phyloP scores from a whole-genome alignment of 306 rosid genomes.

The Adenanthera pavonina region DNA sequence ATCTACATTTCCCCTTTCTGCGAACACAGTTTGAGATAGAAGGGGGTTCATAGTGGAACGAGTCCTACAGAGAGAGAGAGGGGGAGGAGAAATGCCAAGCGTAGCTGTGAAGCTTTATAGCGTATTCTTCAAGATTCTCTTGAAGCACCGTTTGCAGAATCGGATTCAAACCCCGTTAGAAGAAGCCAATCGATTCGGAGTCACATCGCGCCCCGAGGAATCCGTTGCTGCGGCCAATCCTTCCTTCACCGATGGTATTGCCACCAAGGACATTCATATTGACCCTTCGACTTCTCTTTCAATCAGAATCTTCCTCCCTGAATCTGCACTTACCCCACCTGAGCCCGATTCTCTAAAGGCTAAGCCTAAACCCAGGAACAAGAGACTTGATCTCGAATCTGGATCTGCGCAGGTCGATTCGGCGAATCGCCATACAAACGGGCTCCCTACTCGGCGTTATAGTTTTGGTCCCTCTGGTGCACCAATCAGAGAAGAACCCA shows the following conservation, averaged over 20 bases:
- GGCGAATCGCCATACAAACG: slow-evolving; percentile 8
- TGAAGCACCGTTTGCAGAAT: slow-evolving; percentile 96
- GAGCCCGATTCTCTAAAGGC: slow-evolving; percentile 57
- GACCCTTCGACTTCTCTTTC: slow-evolving; percentile 80
- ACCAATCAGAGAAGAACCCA: slow-evolving; percentile 39
- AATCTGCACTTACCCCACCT: slow-evolving; percentile 75
- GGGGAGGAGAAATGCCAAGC: slow-evolving; percentile 77
- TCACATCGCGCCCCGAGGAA: slow-evolving; percentile 90
- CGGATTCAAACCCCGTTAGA: slow-evolving; percentile 77
- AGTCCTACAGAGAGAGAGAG: background rate
- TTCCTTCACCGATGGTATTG: slow-evolving; percentile 77
- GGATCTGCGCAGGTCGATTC: slow-evolving; percentile 41
- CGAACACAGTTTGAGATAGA: slow-evolving; percentile 14
- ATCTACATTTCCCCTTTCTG: slow-evolving; percentile 39
- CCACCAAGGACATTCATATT: slow-evolving; percentile 93
- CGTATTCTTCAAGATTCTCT: slow-evolving; percentile 98
- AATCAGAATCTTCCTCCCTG: slow-evolving; percentile 92
- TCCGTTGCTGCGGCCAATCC: slow-evolving; percentile 76
- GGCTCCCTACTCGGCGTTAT: slow-evolving; percentile 53
- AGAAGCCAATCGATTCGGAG: slow-evolving; percentile 68
- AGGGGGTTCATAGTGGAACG: slow-evolving; percentile 20
- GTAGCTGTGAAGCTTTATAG: slow-evolving; percentile 97
- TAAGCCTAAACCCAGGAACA: slow-evolving; percentile 23
- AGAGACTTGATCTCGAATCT: slow-evolving; percentile 46
- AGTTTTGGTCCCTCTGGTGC: slow-evolving; percentile 62